Base-by-base conservation (phyloP, 2,329 filamentous ascomycete species). In the Pleomassaria siparia region DNA sequence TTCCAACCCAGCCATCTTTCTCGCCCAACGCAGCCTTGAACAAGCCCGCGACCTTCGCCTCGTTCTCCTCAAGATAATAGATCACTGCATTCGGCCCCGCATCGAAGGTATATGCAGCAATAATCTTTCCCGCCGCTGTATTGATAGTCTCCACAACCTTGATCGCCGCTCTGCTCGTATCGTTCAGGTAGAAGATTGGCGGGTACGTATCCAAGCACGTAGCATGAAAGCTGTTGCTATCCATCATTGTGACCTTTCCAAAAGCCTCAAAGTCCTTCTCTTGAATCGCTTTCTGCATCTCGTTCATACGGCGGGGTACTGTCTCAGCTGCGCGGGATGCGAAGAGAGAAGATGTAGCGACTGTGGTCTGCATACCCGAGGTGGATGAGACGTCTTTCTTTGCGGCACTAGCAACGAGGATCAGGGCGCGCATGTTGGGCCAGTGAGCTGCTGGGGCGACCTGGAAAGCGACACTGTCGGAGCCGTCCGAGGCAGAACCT, bases 121-220 rank as follows among this genome's bases (percentile, higher is more conserved):
- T 81, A 0, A 82, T 85, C 74, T 84, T 86, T 44, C 89, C 91
- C 4, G 88, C 89, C 20, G 81, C 80, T 44, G 80, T 79, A 67
- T 99, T 99, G 75, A 97, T 89, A 59, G 85, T 81, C 76, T 99
- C 91, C 24, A 96, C 91, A 13, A 90, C 85, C 43, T 89, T 82
- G 50, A 99, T 89, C 5, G 92, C 91, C 1, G 92, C 90, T 29
- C 88, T 80, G 16, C 87, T 92, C 13, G 92, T 86, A 69, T 99
- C 94, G 74, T 96, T 99, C 80, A 99, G 86, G 79, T 99, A 99
- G 74, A 96, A 96, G 68, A 99, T 99, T 15, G 95, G 94, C 36
- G 95, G 94, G 74, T 90, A 91, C 1, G 94, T 97, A 70, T 99
- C 94, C 60, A 95, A 78, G 71, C 94, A 97, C 47, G 87, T 90